Base-by-base conservation (phyloP, 495 filamentous ascomycete genomes). In the Astrothelium subdiscretum region DNA sequence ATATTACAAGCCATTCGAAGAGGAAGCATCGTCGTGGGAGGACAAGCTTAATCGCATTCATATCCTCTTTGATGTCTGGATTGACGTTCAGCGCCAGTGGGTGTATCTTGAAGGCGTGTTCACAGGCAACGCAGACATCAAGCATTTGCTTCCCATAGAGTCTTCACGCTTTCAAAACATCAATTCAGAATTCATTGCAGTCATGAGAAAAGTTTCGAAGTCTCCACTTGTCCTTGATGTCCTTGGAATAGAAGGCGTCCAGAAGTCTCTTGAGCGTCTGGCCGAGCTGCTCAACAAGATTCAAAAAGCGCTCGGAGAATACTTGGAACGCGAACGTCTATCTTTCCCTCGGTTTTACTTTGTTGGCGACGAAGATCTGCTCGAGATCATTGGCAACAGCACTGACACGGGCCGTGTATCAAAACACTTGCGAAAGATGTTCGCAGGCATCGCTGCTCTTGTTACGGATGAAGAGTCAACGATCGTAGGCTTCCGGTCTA, bases 341-440 rank as follows among this genome's bases (percentile, higher is more conserved):
- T 94, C 94, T 1, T 99, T 99, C 77, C 94, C 94, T 57, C 84
- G 94, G 32, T 99, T 99, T 78, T 99, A 99, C 74, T 99, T 99
- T 69, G 94, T 99, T 61, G 94, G 94, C 72, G 94, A 99, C 68
- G 94, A 99, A 74, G 94, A 99, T 73, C 77, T 99, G 62, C 79
- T 99, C n/a, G 94, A 99, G 74, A 99, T 99, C 74, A 99, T 99
- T 59, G 94, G 94, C 71, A 99, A 99, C 74, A 96, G 91, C 74
- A 97, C 96, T 68, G 94, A 99, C 68, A 95, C 92, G 12, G 78
- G 90, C 68, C 90, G 94, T 29, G 91, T 99, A 62, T 88, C 92
- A 52, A 97, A 97, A 73, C 94, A 99, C 73, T 90, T 99, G 78
- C 90, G 95, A 74, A 99, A 99, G 80, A 99, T 99, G 94, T 99